Conservation (phyloP, 208 protist genomes). For the Leptomonas pyrrhocoris region DNA sequence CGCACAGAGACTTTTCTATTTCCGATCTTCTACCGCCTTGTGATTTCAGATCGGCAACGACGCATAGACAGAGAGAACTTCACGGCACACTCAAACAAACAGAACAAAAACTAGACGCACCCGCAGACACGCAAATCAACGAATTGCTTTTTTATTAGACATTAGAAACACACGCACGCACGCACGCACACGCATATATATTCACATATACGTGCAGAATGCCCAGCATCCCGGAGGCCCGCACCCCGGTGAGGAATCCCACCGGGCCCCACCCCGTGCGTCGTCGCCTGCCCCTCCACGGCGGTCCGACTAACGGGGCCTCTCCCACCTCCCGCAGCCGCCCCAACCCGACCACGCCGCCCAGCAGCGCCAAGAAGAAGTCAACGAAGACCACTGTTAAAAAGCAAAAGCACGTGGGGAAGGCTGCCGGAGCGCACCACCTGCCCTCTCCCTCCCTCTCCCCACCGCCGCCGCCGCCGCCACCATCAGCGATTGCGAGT, state of each 20-base stretch:
- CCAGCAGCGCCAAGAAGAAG: conserved; percentile 3
- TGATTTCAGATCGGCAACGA: no score
- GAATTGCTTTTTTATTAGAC: no score
- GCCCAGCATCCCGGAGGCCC: conserved; percentile 11
- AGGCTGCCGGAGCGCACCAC: no score
- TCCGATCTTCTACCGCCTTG: no score
- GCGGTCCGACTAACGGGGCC: neutral
- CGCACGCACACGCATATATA: neutral
- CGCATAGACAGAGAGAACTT: no score
- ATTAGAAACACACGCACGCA: conserved; percentile 2
- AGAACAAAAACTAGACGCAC: neutral
- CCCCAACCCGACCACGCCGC: neutral
- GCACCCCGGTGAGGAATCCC: conserved; percentile 6
- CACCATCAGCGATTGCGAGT: neutral
- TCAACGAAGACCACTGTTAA: neutral
- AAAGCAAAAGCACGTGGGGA: no score
- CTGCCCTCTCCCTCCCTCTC: no score
- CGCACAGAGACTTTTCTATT: no score
- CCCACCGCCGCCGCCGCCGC: neutral
- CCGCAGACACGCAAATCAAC: neutral
- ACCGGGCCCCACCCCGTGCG: conserved; percentile 2
- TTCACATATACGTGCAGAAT: conserved; percentile 1
- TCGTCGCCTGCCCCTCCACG: neutral
- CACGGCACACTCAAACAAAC: no score
- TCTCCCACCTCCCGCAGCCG: neutral